Percentiles rank a stretch among this genome's conserved stretches.
Conservation (phyloP, 768 basidiomycete species). For the Crassisporium funariophilum region DNA sequence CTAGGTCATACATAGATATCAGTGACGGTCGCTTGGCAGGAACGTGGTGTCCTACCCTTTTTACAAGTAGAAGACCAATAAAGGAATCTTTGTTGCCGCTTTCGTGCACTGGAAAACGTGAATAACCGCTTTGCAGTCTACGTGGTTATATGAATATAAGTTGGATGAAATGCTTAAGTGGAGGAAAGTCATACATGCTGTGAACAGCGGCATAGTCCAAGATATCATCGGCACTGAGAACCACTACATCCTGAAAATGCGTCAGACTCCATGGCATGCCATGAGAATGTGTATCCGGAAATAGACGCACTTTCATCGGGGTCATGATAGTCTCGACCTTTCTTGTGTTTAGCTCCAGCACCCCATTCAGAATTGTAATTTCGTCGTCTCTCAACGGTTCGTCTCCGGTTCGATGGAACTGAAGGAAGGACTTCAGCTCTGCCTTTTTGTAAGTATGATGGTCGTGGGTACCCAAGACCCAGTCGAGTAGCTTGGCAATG, state of each 20-base stretch:
- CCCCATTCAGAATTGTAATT: conserved; percentile 79
- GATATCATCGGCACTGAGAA: conserved; percentile 73
- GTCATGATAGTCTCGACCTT: conserved; percentile 82
- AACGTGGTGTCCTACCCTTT: conserved; percentile 61
- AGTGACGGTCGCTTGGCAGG: conserved; percentile 69
- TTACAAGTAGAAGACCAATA: conserved; percentile 80
- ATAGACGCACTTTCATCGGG: conserved; percentile 56
- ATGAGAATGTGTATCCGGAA: conserved; percentile 13
- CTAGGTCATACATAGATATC: conserved; percentile 37
- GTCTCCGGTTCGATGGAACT: conserved; percentile 77
- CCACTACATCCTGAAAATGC: conserved; percentile 70
- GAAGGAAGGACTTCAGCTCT: conserved; percentile 75
- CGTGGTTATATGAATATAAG: background rate
- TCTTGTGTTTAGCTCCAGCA: conserved; percentile 76
- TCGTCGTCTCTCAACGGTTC: conserved; percentile 82
- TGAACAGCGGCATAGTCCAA: conserved; percentile 81
- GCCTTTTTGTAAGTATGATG: conserved; percentile 81
- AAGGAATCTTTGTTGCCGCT: conserved; percentile 74
- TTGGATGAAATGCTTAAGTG: conserved; percentile 4
- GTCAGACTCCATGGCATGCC: background rate
- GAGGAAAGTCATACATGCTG: conserved; percentile 49
- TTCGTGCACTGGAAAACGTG: conserved; percentile 87
- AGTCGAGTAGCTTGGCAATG: conserved; percentile 83
- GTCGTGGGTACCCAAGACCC: conserved; percentile 73
- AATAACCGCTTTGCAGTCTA: conserved; percentile 80